Evolutionary conservation across 768 basidiomycete genomes (phyloP).

Genomic region (Chalciporus sphaerocephalus): DNA sequence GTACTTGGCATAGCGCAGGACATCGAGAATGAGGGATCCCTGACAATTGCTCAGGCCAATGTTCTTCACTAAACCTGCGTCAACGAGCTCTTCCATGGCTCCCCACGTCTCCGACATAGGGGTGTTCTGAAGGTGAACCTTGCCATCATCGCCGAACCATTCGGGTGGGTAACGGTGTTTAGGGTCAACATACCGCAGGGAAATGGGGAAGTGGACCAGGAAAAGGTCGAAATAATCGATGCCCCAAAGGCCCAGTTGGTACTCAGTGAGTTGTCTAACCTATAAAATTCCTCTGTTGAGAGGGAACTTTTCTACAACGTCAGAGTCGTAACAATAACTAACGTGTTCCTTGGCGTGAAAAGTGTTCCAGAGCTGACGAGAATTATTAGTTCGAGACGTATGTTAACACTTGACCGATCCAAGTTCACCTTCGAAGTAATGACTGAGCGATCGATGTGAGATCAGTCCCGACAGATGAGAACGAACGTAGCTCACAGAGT

Average conservation of each 20-base stretch:
- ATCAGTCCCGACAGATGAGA: not conserved
- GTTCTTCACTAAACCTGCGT: conserved; percentile 65
- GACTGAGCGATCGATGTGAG: conserved; percentile 38
- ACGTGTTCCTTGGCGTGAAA: conserved; percentile 79
- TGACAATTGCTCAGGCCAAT: conserved; percentile 81
- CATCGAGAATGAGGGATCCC: conserved; percentile 67
- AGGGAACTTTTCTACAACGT: not conserved
- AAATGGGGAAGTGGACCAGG: conserved; percentile 82
- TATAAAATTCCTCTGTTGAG: conserved; percentile 22
- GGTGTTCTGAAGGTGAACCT: conserved; percentile 60
- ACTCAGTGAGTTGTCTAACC: conserved; percentile 51
- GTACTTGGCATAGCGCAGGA: conserved; percentile 72
- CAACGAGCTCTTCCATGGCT: conserved; percentile 76
- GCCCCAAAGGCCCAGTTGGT: conserved; percentile 77
- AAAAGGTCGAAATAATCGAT: conserved; percentile 81
- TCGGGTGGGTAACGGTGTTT: conserved; percentile 73
- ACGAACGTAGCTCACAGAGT: conserved; percentile 51
- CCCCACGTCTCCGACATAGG: conserved; percentile 81
- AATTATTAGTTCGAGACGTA: conserved; percentile 3
- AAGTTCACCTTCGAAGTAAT: conserved; percentile 72
- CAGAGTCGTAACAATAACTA: conserved; percentile 23
- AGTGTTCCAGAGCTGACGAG: conserved; percentile 75
- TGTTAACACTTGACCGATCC: not conserved
- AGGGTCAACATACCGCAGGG: conserved; percentile 78
- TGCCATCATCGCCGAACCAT: conserved; percentile 73